phyloP scores from a whole-genome alignment of 2,329 filamentous ascomycete species.

The Corinectria fuckeliana region DNA sequence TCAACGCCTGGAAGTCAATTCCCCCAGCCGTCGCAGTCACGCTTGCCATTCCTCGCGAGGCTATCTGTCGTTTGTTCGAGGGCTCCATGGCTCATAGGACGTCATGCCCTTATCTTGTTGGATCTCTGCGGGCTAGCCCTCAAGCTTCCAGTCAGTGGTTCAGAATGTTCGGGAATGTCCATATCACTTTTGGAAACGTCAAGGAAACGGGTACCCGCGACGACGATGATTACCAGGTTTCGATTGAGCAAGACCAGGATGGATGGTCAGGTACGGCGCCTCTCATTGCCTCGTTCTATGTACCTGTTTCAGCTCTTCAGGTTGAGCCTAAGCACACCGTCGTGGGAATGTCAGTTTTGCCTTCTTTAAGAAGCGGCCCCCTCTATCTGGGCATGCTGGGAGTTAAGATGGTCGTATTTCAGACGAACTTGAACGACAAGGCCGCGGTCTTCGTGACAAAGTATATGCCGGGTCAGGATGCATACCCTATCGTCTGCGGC shows the following conservation, averaged over 20 bases:
- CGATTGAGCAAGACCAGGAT: constrained; percentile 43
- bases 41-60: constrained; percentile 42
- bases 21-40: constrained; percentile 48
- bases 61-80: constrained; percentile 39
- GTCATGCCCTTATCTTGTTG: constrained; percentile 40
- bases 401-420: constrained; percentile 40
- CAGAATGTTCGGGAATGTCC: constrained; percentile 48
- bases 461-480: constrained; percentile 44
- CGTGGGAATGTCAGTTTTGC: constrained; percentile 43
- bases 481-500: constrained; percentile 36
- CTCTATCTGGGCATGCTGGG: constrained; percentile 38
- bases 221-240: constrained; percentile 42
- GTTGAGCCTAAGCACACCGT: constrained; percentile 39
- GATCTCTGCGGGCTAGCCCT: constrained; percentile 37
- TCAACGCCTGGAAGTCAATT: constrained; percentile 47
- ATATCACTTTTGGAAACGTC: constrained; percentile 50
- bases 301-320: constrained; percentile 45
- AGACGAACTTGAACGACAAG: constrained; percentile 40
- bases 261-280: constrained; percentile 48
- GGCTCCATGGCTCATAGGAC: constrained; percentile 20
- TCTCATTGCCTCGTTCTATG: constrained; percentile 51
- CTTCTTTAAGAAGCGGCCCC: constrained; percentile 31
- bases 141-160: constrained; percentile 38
- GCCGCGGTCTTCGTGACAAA: constrained; percentile 46
- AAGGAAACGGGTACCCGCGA: constrained; percentile 32